Base-by-base conservation (phyloP, 768 basidiomycete genomes). In the Rhodotorula toruloides region DNA sequence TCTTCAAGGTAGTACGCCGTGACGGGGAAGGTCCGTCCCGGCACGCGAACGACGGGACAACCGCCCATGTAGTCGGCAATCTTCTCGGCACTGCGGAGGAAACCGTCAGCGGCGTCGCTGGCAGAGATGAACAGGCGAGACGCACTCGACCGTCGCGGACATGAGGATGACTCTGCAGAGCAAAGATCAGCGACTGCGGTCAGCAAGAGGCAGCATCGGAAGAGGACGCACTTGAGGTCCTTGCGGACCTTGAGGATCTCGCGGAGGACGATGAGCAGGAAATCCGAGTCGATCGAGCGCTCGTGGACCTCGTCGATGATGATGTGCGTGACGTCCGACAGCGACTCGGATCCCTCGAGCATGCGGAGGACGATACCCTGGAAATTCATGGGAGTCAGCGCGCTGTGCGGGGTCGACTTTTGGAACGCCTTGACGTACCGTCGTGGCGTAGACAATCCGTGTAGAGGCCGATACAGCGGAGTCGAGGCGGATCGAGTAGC, bases 281-380 rank as follows among this genome's bases (percentile, higher is more conserved):
- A 99, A 77, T 98, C 94, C 0, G 91, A 93, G 76, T 99, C 94
- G 71, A 99, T 96, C 12, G 87, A 90, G 29, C 94, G 86, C 79
- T 99, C 94, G 74, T 99, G 94, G 53, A 96, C 90, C 80, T 99
- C 94, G 72, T 99, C 94, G 48, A 98, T 87, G 65, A 99, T 87
- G 75, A 99, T 77, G 72, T 90, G 91, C n/a, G 96, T 97, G 60
- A 97, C 85, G 69, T 97, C 93, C 74, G 94, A 91, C 69, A 97
- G 89, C 4, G 89, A 87, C 31, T 85, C 84, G 7, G 88, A 87
- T 37, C 85, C 83, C 80, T 99, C 94, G n/a, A 99, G 79, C 96
- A 97, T 97, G 48, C 96, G 86, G 32, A 98, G 79, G 0, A 94
- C 92, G 65, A 99, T 94, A 70, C 94, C 94, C 78, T 68, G 61